Evolutionary conservation across 2,329 filamentous ascomycete species (phyloP).

Genomic region (Fusarium sp.): DNA sequence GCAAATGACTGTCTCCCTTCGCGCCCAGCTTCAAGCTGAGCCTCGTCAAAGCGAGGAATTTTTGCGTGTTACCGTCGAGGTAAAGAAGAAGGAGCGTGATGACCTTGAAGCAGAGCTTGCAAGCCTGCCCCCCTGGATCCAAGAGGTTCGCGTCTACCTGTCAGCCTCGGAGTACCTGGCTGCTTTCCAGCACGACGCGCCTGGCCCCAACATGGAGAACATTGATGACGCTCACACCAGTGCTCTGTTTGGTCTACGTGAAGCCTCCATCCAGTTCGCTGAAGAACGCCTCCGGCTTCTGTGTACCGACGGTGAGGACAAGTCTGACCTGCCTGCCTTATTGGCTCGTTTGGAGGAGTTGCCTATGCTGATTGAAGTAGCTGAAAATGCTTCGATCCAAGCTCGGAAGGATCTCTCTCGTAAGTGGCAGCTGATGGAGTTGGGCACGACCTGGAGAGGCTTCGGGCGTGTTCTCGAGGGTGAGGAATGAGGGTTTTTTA

Average conservation of each 20-base stretch:
- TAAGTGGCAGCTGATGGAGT: neutral
- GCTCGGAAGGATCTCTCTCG: neutral
- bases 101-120: neutral
- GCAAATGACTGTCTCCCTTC: fast-evolving
- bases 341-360: neutral
- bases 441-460: neutral
- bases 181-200: neutral
- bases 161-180: neutral
- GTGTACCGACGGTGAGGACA: neutral
- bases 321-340: neutral
- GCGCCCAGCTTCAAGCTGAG: neutral
- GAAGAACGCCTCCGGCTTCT: neutral
- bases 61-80: neutral
- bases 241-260: neutral
- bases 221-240: neutral
- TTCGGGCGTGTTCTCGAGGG: neutral
- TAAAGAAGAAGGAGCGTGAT: neutral
- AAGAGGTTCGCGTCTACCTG: neutral
- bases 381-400: neutral
- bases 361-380: neutral
- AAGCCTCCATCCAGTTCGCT: neutral
- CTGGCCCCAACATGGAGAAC: neutral
- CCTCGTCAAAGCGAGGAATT: no score
- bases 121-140: neutral
- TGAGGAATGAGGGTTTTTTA: neutral